These are phyloP conservation scores for Xylaria sp. DNA, from an alignment of 2,329 filamentous ascomycete genomes.

Conservation along the genomic window DNA sequence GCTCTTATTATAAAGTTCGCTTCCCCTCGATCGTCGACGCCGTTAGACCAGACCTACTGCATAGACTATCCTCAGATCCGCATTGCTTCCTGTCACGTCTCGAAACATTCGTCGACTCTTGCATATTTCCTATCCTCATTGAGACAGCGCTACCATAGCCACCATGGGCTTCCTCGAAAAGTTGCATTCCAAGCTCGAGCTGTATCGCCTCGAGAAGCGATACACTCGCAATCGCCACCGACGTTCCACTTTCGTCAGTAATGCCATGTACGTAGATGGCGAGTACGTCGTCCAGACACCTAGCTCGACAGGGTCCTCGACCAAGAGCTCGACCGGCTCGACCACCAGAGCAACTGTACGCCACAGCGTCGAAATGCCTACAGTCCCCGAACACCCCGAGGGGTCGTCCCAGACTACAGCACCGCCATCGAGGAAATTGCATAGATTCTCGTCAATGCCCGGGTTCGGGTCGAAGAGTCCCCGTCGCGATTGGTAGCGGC, in stretches of 20 bases:
- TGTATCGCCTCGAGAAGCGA: conserved; percentile 93
- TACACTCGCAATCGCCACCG: conserved; percentile 89
- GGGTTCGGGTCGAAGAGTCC: conserved; percentile 52
- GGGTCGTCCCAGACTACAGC: conserved; percentile 44
- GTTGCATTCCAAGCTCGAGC: conserved; percentile 76
- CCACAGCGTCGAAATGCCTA: conserved; percentile 39
- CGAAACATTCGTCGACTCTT: neutral
- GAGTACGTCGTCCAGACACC: conserved; percentile 85
- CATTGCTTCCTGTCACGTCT: neutral
- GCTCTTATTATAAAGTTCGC: conserved; percentile 8
- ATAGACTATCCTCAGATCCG: neutral
- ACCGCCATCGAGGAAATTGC: conserved; percentile 51
- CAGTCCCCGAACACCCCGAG: conserved; percentile 33
- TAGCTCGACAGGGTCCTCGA: conserved; percentile 62
- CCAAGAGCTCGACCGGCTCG: conserved; percentile 34
- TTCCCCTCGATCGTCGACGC: neutral
- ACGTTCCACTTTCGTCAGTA: conserved; percentile 86
- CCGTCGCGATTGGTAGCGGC: conserved; percentile 17
- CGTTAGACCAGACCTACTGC: neutral
- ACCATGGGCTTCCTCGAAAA: conserved; percentile 58
- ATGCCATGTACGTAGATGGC: conserved; percentile 91
- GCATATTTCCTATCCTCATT: neutral
- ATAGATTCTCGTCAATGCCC: conserved; percentile 62
- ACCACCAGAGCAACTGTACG: conserved; percentile 32
- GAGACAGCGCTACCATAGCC: conserved; percentile 3